Percentiles rank a stretch among this genome's conserved stretches.
Conservation (phyloP, 2,329 filamentous ascomycete species). For the Penicillium sp. region DNA sequence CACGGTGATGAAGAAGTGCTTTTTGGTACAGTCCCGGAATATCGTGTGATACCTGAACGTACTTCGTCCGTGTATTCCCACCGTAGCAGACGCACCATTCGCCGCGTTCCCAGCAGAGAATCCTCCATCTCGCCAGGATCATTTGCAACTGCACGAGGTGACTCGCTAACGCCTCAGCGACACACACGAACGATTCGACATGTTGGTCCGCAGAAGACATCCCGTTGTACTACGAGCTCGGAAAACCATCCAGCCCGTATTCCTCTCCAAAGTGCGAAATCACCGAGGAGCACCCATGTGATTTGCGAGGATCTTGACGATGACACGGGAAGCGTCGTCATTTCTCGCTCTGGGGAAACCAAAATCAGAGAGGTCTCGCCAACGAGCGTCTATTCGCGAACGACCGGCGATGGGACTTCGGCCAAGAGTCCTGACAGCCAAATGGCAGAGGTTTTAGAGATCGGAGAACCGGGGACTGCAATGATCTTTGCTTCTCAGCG, state of each 20-base stretch:
- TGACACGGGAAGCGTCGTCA: slow-evolving; percentile 19
- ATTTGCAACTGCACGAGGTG: slow-evolving; percentile 27
- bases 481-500: slow-evolving; percentile 34
- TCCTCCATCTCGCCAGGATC: slow-evolving; percentile 29
- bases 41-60: slow-evolving; percentile 27
- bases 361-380: slow-evolving; percentile 27
- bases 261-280: background rate
- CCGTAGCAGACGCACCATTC: slow-evolving; percentile 27
- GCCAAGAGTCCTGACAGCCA: slow-evolving; percentile 2
- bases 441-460: background rate
- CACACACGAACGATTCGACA: slow-evolving; percentile 3
- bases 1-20: slow-evolving; percentile 22
- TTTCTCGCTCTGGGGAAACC: slow-evolving; percentile 5
- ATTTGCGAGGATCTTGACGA: slow-evolving; percentile 15
- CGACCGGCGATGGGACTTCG: slow-evolving; percentile 33
- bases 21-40: slow-evolving; percentile 29
- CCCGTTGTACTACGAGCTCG: background rate
- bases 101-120: slow-evolving; percentile 28
- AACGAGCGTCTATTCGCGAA: slow-evolving; percentile 41
- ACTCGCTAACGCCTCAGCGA: slow-evolving; percentile 20
- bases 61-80: slow-evolving; percentile 24
- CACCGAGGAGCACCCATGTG: slow-evolving; percentile 1
- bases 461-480: slow-evolving; percentile 32
- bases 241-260: background rate
- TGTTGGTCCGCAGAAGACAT: slow-evolving; percentile 3